phyloP scores from a whole-genome alignment of 2,329 filamentous ascomycete genomes.

The Talaromyces sp. region DNA sequence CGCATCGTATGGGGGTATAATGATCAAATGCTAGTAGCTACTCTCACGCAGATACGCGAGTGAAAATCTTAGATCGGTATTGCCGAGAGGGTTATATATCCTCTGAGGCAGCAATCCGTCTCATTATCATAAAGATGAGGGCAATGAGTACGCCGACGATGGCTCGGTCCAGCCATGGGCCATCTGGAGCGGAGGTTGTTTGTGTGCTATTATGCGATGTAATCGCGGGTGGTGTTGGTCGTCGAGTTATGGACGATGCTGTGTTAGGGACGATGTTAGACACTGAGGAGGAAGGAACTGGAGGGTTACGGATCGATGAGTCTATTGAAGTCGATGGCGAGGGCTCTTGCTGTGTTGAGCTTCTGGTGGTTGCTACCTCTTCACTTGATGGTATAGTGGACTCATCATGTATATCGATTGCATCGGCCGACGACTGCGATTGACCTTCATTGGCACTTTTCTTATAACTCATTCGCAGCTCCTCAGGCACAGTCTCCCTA shows the following conservation, averaged over 20 bases:
- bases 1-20: neutral
- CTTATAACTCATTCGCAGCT: conserved; percentile 63
- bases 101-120: conserved; percentile 35
- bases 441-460: conserved; percentile 29
- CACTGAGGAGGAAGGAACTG: neutral
- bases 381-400: neutral
- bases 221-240: conserved; percentile 39
- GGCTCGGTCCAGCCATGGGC: conserved; percentile 73
- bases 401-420: neutral
- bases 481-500: conserved; percentile 34
- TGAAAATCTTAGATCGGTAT: neutral
- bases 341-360: neutral
- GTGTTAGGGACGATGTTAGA: neutral
- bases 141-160: conserved; percentile 69
- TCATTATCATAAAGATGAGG: conserved; percentile 63
- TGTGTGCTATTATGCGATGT: neutral
- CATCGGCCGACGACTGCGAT: neutral
- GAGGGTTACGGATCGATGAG: neutral
- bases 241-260: conserved; percentile 16
- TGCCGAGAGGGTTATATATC: conserved; percentile 3
- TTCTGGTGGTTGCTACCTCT: neutral
- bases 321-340: neutral
- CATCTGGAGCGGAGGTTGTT: conserved; percentile 37
- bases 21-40: neutral
- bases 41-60: neutral